A percentile compares a stretch with the other conserved stretches of the same genome.
Evolutionary conservation across 768 basidiomycete genomes (phyloP).

Genomic region (Auriculariales sp.): DNA sequence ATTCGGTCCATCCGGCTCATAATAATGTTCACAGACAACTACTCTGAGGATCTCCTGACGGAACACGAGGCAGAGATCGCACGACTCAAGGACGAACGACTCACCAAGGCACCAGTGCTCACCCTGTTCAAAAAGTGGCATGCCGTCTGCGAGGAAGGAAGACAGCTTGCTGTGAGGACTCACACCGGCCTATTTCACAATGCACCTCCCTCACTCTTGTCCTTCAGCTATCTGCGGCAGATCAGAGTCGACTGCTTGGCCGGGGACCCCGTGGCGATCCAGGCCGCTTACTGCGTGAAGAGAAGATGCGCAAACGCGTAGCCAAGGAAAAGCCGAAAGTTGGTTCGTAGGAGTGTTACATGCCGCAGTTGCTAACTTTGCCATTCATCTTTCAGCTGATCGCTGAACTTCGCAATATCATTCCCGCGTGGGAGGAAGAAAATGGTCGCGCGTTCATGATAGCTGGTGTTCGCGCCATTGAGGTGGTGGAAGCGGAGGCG

Average conservation of each 20-base stretch:
- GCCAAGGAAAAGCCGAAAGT: slow-evolving; percentile 87
- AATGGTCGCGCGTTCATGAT: slow-evolving; percentile 66
- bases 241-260: slow-evolving; percentile 70
- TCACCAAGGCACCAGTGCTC: slow-evolving; percentile 62
- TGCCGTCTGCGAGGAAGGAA: slow-evolving; percentile 79
- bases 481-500: slow-evolving; percentile 56
- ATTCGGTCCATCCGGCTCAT: not conserved
- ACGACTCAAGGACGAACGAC: slow-evolving; percentile 69
- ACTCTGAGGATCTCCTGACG: slow-evolving; percentile 73
- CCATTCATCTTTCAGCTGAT: not conserved
- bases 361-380: not conserved
- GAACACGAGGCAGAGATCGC: slow-evolving; percentile 79
- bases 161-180: slow-evolving; percentile 47
- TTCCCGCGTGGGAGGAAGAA: slow-evolving; percentile 79
- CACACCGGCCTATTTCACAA: not conserved
- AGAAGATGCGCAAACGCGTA: slow-evolving; percentile 94
- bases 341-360: slow-evolving; percentile 13
- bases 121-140: slow-evolving; percentile 75
- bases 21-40: slow-evolving; percentile 43
- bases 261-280: slow-evolving; percentile 65
- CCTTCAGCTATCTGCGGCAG: slow-evolving; percentile 42
- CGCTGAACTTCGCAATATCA: slow-evolving; percentile 50
- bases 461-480: slow-evolving; percentile 68
- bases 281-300: slow-evolving; percentile 76
- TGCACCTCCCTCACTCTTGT: not conserved